A percentile compares a stretch with the other conserved stretches of the same genome.
Conservation (phyloP, 495 filamentous ascomycete species). For the Hypomontagnella submonticulosa region DNA sequence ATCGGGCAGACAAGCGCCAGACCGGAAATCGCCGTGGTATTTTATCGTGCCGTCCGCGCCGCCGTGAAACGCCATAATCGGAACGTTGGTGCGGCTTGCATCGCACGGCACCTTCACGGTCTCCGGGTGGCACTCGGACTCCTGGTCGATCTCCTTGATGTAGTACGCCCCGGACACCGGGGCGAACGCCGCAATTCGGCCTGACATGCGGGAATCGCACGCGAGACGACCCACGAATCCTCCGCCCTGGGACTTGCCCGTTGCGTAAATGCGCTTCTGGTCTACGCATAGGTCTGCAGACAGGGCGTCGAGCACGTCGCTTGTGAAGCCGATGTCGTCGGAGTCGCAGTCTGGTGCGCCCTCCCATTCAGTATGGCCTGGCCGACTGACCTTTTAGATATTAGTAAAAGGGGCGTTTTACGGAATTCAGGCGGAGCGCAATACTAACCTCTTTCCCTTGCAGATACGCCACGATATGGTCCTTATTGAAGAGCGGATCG, state of each 20-base stretch:
- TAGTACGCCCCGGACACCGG: constrained; percentile 61
- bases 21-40: constrained; percentile 49
- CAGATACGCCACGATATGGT: constrained; percentile 62
- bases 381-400: constrained; percentile 48
- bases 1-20: constrained; percentile 49
- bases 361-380: constrained; percentile 46
- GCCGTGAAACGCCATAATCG: constrained; percentile 64
- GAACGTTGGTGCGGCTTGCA: constrained; percentile 50
- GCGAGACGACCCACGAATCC: constrained; percentile 66
- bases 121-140: constrained; percentile 37
- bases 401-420: constrained; percentile 50
- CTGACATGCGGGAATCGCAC: constrained; percentile 57
- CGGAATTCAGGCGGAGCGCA: constrained; percentile 34
- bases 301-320: constrained; percentile 61
- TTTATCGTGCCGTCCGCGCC: constrained; percentile 52
- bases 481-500: constrained; percentile 55
- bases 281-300: constrained; percentile 62
- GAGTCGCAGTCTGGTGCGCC: constrained; percentile 43
- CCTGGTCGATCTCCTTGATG: constrained; percentile 34
- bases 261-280: constrained; percentile 62
- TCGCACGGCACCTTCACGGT: constrained; percentile 49
- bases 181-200: constrained; percentile 59
- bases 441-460: constrained; percentile 56
- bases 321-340: constrained; percentile 48
- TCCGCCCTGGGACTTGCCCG: constrained; percentile 70